These are phyloP conservation scores for Dioscorea cayenensis DNA, from an alignment of 116 monocot species.

Conservation along the genomic window DNA sequence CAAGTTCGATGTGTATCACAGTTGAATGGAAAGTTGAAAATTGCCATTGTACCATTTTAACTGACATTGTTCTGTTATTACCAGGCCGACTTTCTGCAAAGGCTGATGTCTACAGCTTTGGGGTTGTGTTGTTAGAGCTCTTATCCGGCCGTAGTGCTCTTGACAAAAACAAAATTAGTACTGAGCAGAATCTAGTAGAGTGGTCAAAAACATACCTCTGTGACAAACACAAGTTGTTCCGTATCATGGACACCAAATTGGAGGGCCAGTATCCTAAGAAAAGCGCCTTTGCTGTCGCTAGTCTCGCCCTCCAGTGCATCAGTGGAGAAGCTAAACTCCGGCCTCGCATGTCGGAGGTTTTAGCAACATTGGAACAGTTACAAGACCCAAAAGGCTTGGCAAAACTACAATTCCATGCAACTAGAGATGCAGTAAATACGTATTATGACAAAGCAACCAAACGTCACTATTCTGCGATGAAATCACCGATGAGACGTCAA, in stretches of 20 bases:
- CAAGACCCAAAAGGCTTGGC: constrained; percentile 11
- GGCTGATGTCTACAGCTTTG: constrained; percentile 52
- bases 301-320: constrained; percentile 32
- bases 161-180: constrained; percentile 19
- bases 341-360: constrained; percentile 38
- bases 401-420: constrained; percentile 14
- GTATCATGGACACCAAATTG: constrained; percentile 43
- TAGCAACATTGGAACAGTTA: constrained; percentile 20
- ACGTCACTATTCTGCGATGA: neutral
- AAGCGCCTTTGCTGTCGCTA: constrained; percentile 21
- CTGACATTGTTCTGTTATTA: neutral
- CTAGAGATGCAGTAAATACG: constrained; percentile 1
- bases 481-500: constrained; percentile 5
- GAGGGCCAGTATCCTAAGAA: constrained; percentile 39
- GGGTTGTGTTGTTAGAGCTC: constrained; percentile 34
- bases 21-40: no score
- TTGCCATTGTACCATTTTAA: neutral
- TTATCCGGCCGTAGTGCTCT: constrained; percentile 38
- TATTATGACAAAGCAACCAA: neutral
- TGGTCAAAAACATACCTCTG: constrained; percentile 31
- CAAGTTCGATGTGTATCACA: no score
- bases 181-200: constrained; percentile 42
- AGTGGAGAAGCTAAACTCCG: constrained; percentile 28
- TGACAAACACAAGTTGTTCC: constrained; percentile 35
- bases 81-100: constrained; percentile 53